These are phyloP conservation scores for Picocystis salinarum DNA, from an alignment of 139 green algal species.

Conservation along the genomic window DNA sequence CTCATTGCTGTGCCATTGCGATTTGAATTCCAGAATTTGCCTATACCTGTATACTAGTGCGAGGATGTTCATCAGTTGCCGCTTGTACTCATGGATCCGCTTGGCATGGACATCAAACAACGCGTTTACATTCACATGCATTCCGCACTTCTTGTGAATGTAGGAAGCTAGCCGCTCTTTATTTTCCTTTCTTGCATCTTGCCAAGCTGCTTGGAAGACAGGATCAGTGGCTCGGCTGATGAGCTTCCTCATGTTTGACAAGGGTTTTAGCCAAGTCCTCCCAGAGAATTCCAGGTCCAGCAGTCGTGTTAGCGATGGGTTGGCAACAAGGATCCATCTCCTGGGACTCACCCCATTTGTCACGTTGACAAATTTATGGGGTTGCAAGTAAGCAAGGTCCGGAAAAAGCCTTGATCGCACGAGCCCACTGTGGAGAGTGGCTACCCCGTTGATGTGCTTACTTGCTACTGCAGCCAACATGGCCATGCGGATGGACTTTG, in stretches of 20 bases:
- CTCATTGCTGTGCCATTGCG: too few species aligned
- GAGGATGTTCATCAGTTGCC: constrained; percentile 56
- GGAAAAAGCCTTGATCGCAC: too few species aligned
- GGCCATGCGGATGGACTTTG: constrained; percentile 55
- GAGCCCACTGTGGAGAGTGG: constrained; percentile 81
- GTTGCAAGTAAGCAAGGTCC: too few species aligned
- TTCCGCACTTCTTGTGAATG: too few species aligned
- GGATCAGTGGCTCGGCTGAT: constrained; percentile 47
- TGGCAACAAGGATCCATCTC: constrained; percentile 50
- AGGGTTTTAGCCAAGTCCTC: too few species aligned
- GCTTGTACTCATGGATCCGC: constrained; percentile 99
- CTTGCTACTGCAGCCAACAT: constrained; percentile 77
- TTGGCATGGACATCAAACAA: constrained; percentile 97
- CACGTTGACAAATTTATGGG: constrained; percentile 96
- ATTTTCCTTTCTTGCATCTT: constrained; percentile 51
- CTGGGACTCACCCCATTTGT: constrained; percentile 96
- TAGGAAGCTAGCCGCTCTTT: constrained; percentile 70
- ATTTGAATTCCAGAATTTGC: too few species aligned
- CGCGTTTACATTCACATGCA: constrained; percentile 37
- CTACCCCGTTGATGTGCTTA: constrained; percentile 83
- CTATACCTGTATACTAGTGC: too few species aligned
- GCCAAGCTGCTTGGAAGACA: constrained; percentile 64
- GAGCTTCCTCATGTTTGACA: constrained; percentile 33
- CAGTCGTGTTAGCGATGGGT: constrained; percentile 16
- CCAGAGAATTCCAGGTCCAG: neutral